Percentiles rank a stretch among this genome's conserved stretches.
Conservation (phyloP, 306 rosid genomes). For the Vigna mungo region DNA sequence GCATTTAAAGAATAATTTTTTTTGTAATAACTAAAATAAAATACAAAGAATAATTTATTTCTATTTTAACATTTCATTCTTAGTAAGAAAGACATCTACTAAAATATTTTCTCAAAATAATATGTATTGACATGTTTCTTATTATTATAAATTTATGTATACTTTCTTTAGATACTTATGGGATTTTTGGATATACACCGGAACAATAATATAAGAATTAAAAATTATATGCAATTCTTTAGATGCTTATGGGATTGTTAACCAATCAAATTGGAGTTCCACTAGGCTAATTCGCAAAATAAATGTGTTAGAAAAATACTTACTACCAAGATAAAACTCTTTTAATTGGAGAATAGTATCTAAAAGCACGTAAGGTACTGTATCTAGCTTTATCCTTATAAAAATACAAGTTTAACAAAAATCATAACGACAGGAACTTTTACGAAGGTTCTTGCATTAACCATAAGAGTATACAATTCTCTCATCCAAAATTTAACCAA, state of each 20-base stretch:
- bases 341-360: background rate
- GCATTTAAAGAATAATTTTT: too few species aligned
- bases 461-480: background rate
- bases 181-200: too few species aligned
- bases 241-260: background rate
- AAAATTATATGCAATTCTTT: background rate
- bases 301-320: background rate
- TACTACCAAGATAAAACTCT: background rate
- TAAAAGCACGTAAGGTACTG: background rate
- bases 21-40: too few species aligned
- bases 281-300: background rate
- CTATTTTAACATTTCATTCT: too few species aligned
- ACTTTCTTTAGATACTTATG: too few species aligned
- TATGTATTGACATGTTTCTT: too few species aligned
- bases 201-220: too few species aligned
- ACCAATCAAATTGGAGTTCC: background rate
- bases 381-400: background rate
- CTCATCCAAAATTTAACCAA: constrained; percentile 13
- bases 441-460: constrained; percentile 19
- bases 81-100: too few species aligned
- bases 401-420: background rate
- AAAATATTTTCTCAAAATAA: too few species aligned
- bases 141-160: too few species aligned
- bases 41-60: too few species aligned
- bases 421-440: background rate